phyloP scores from a whole-genome alignment of 2,329 filamentous ascomycete genomes.

The Penicillium sp. region DNA sequence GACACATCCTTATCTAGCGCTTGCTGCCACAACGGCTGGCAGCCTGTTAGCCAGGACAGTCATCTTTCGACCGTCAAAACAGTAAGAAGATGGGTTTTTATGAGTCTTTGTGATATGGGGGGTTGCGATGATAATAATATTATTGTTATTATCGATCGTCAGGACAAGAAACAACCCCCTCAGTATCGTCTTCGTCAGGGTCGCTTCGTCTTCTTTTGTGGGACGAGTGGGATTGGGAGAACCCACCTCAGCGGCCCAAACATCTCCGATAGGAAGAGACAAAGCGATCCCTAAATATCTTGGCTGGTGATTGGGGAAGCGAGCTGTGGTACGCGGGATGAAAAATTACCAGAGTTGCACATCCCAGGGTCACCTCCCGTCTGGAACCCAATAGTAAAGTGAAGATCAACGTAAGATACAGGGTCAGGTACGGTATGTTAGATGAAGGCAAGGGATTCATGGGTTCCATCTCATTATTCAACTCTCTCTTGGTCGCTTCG shows the following conservation, averaged over 20 bases:
- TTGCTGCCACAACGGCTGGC: not conserved
- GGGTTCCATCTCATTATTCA: slow-evolving; percentile 7
- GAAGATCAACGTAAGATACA: not conserved
- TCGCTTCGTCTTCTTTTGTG: slow-evolving; percentile 1
- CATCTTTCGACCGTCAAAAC: not conserved
- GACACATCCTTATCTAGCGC: not conserved
- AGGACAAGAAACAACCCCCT: slow-evolving; percentile 22
- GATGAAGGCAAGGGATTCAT: slow-evolving; percentile 7
- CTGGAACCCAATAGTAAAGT: slow-evolving; percentile 12
- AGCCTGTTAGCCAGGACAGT: not conserved
- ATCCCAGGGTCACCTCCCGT: slow-evolving; percentile 24
- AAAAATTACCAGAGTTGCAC: slow-evolving; percentile 23
- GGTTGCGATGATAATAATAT: not conserved
- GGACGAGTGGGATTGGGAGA: not conserved
- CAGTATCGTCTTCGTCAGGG: slow-evolving; percentile 5
- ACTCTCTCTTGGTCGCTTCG: slow-evolving; percentile 6
- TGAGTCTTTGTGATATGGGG: not conserved
- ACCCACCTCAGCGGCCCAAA: not conserved
- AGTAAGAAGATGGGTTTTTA: not conserved
- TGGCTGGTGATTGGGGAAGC: slow-evolving; percentile 18
- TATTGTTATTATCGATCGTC: not conserved
- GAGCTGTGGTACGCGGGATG: slow-evolving; percentile 20
- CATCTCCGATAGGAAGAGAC: slow-evolving; percentile 16
- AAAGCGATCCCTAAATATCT: slow-evolving; percentile 13
- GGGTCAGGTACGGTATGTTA: slow-evolving; percentile 4